Percentiles rank a stretch among this genome's conserved stretches.
phyloP scores from a whole-genome alignment of 2,329 filamentous ascomycete species.

The Aureobasidium melanogenum region DNA sequence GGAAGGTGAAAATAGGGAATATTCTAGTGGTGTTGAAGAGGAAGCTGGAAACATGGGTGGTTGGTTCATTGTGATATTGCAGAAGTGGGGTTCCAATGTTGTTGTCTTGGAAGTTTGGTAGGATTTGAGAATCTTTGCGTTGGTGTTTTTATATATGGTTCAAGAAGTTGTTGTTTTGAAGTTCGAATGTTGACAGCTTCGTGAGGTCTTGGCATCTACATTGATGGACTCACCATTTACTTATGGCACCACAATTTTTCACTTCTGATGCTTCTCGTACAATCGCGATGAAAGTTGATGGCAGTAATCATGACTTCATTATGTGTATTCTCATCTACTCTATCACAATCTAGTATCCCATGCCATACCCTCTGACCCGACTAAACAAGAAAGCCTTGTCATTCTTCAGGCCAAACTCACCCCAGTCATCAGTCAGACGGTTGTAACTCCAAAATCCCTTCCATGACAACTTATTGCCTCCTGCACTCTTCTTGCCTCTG shows the following conservation, averaged over 20 bases:
- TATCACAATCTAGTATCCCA: conserved; percentile 4
- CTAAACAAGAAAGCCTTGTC: conserved; percentile 54
- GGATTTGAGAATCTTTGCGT: no score
- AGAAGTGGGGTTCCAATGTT: not conserved
- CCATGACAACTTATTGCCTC: conserved; percentile 85
- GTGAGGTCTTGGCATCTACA: no score
- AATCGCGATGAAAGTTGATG: no score
- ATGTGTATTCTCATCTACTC: no score
- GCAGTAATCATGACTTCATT: not conserved
- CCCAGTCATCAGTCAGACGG: conserved; percentile 81
- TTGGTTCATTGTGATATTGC: conserved; percentile 11
- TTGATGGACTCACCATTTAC: no score
- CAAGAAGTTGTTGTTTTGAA: no score
- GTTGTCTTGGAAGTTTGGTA: no score
- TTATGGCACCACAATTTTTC: no score
- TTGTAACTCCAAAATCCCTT: conserved; percentile 89
- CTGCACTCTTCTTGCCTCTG: conserved; percentile 45
- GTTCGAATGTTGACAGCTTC: no score
- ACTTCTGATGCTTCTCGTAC: no score
- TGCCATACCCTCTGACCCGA: conserved; percentile 47
- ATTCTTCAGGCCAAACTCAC: conserved; percentile 61
- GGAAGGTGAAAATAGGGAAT: conserved; percentile 49
- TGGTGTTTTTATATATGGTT: no score
- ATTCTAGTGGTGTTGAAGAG: conserved; percentile 18
- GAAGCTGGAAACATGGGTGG: not conserved